Base-by-base conservation (phyloP, 768 basidiomycete genomes). In the Lactarius quietus region DNA sequence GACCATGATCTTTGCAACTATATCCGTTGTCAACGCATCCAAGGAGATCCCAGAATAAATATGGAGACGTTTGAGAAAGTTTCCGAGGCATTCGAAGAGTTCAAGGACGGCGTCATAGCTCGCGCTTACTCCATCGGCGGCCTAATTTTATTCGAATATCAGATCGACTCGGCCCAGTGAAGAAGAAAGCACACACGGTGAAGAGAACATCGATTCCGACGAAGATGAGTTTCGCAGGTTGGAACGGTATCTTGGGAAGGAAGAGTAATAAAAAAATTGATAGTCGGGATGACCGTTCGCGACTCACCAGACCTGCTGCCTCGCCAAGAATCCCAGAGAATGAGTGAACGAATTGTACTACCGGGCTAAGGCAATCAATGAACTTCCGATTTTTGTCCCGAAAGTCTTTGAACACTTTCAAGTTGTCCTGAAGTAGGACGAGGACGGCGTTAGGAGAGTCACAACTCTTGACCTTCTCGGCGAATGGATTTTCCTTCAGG, bases 1-100 rank as follows among this genome's bases (percentile, higher is more conserved):
- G 7, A n/a, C 36, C 63, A 64, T 59, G 18, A 59, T 59, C 41
- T 38, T 64, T 31, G 41, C 63, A 10, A 59, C 14, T 14, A 64
- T 64, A 15, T 64, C 52, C 31, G 3, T 51, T 26, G 26, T 53
- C 17, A 64, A 26, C 23, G 39, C 10, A 17, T 23, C 8, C 23
- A 53, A 28, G 3, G 51, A 23, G 15, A 59, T 59, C 57, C 54
- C 31, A 23, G 33, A 28, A 45, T 64, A 59, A 17, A 54, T 3
- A 17, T 8, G 23, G 26, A 64, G 63, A 35, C 63, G 63, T 8
- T 20, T 29, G 48, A 51, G 48, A 23, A 51, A 51, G 48, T 28
- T 51, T 8, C 48, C 48, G 48, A 51, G 14, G 48, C 48, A 51
- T 15, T 51, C 48, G 12, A 51, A 51, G 48, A 51, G 48, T 51